Conservation (phyloP, 208 protist genomes). For the Leishmania tropica region DNA sequence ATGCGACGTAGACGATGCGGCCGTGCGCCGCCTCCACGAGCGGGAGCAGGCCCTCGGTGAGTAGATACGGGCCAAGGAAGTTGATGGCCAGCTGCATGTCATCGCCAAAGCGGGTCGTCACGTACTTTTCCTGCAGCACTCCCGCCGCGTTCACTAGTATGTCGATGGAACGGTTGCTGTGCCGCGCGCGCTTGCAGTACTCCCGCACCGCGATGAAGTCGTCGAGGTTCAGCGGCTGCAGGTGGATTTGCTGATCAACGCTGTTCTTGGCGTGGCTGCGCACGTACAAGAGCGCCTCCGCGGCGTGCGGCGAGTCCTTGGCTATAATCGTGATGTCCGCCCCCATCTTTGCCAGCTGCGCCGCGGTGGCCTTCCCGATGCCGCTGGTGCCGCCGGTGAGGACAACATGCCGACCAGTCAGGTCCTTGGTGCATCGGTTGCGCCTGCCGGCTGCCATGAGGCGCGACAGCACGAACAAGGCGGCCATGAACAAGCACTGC, state of each 20-base stretch:
- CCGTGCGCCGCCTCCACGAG: slow-evolving; percentile 63
- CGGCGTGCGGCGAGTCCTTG: slow-evolving; percentile 43
- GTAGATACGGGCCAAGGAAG: slow-evolving; percentile 71
- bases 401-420: slow-evolving; percentile 59
- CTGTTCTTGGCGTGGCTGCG: slow-evolving; percentile 10
- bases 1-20: slow-evolving; percentile 79
- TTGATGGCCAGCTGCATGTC: slow-evolving; percentile 81
- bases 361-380: slow-evolving; percentile 70
- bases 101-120: slow-evolving; percentile 71
- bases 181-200: slow-evolving; percentile 60
- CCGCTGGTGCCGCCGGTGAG: slow-evolving; percentile 80
- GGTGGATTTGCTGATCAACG: slow-evolving; percentile 33
- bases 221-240: slow-evolving; percentile 63
- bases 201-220: slow-evolving; percentile 82
- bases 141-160: slow-evolving; percentile 80
- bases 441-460: slow-evolving; percentile 44
- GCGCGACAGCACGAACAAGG: slow-evolving; percentile 40
- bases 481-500: slow-evolving; percentile 47
- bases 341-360: slow-evolving; percentile 68
- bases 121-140: slow-evolving; percentile 54
- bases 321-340: slow-evolving; percentile 67
- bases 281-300: slow-evolving; percentile 35
- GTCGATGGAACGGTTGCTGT: slow-evolving; percentile 42
- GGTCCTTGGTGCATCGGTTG: slow-evolving; percentile 43
- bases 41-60: slow-evolving; percentile 81